Percentiles rank a stretch among this genome's conserved stretches.
Evolutionary conservation across 176 grass and related monocot genomes (phyloP).

Genomic region (Poa pratensis): DNA sequence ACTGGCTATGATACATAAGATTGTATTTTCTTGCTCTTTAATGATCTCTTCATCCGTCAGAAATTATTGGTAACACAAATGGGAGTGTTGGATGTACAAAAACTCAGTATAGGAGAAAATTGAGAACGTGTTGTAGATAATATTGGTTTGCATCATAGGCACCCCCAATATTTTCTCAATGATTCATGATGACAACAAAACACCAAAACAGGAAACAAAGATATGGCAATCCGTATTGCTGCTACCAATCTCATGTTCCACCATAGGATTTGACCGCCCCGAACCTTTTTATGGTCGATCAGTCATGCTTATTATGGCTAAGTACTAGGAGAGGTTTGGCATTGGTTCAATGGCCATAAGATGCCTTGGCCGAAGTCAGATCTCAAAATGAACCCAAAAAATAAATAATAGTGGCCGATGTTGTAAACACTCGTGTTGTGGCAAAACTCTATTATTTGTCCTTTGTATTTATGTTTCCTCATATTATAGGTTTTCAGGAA

Average conservation of each 20-base stretch:
- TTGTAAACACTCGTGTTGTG: background rate
- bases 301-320: background rate
- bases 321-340: background rate
- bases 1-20: background rate
- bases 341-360: background rate
- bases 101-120: background rate
- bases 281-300: background rate
- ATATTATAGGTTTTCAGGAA: too few relatives aligned
- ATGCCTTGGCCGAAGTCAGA: background rate
- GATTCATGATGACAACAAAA: background rate
- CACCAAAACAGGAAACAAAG: background rate
- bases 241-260: background rate
- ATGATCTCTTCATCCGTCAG: background rate
- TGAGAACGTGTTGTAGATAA: background rate
- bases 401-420: too few relatives aligned
- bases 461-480: too few relatives aligned
- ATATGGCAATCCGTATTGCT: background rate
- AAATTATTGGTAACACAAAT: background rate
- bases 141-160: background rate
- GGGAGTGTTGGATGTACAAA: background rate
- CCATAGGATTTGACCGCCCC: background rate
- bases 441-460: too few relatives aligned
- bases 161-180: background rate
- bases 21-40: background rate
- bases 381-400: too few relatives aligned